Conservation (phyloP, 306 rosid species). For the Elaeagnus macrophylla region DNA sequence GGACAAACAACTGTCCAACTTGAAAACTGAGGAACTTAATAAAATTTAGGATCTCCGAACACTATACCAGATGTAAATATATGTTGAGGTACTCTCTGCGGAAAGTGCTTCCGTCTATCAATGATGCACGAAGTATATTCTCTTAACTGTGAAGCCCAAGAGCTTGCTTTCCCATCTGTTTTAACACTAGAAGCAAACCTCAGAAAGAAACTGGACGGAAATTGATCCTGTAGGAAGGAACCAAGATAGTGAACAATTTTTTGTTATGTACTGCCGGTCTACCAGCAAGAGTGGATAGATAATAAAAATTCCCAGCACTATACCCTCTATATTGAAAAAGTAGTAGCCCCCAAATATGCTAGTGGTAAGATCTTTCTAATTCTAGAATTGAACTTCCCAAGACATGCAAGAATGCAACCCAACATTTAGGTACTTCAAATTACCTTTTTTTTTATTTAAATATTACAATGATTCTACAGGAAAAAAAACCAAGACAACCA, state of each 20-base stretch:
- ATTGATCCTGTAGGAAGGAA: constrained; percentile 51
- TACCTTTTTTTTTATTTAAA: too few species aligned
- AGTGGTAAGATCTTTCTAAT: too few species aligned
- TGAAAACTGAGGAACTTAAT: constrained; percentile 9
- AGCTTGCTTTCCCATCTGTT: constrained; percentile 30
- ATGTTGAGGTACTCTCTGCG: constrained; percentile 52
- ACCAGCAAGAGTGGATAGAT: constrained; percentile 15
- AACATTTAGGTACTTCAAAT: too few species aligned
- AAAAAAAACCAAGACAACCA: neutral
- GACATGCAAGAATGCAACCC: too few species aligned
- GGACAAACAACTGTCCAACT: constrained; percentile 11
- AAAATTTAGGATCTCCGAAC: neutral
- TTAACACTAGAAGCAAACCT: constrained; percentile 34
- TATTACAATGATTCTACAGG: neutral
- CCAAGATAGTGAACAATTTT: constrained; percentile 6
- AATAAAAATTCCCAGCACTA: neutral
- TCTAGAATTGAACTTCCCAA: too few species aligned
- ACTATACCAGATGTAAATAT: constrained; percentile 53
- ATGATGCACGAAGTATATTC: constrained; percentile 49
- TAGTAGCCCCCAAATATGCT: too few species aligned
- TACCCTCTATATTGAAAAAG: neutral
- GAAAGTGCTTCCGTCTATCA: constrained; percentile 52
- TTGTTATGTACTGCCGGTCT: neutral
- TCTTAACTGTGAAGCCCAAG: constrained; percentile 62
- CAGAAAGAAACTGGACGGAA: constrained; percentile 44